These are phyloP conservation scores for Diplodia sapinea DNA, from an alignment of 2,329 filamentous ascomycete genomes.

Conservation along the genomic window DNA sequence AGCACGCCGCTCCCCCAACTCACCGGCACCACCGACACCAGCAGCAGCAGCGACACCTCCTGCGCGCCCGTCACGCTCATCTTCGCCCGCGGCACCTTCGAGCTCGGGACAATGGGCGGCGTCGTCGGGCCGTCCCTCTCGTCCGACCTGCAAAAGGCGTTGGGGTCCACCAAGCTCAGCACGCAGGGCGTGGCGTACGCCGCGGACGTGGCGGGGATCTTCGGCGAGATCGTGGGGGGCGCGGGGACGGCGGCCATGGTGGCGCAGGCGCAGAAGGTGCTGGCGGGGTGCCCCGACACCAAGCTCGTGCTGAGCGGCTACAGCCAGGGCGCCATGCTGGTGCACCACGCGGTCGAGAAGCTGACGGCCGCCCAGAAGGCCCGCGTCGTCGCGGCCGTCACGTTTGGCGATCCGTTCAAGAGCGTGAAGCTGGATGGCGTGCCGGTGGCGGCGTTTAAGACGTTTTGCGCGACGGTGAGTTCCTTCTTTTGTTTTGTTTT, in stretches of 20 bases:
- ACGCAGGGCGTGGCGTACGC: constrained; percentile 63
- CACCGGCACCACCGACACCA: constrained; percentile 38
- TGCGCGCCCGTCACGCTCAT: constrained; percentile 53
- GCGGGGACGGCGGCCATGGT: constrained; percentile 48
- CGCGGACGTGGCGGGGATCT: constrained; percentile 48
- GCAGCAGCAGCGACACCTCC: constrained; percentile 32
- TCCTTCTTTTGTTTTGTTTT: too few relatives aligned
- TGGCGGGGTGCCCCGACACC: constrained; percentile 52
- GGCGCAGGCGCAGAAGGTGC: constrained; percentile 47
- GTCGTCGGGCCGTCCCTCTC: constrained; percentile 60
- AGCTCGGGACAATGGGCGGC: constrained; percentile 59
- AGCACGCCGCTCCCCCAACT: neutral
- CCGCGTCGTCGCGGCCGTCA: constrained; percentile 38
- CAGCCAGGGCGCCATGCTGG: constrained; percentile 44
- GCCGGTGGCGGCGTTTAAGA: constrained; percentile 14
- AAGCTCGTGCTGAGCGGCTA: constrained; percentile 57
- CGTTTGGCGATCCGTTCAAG: constrained; percentile 47
- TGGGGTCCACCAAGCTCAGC: constrained; percentile 52
- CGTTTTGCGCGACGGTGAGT: constrained; percentile 26
- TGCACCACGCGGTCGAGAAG: constrained; percentile 34
- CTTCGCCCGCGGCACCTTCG: constrained; percentile 63
- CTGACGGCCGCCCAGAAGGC: neutral
- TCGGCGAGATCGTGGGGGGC: constrained; percentile 17
- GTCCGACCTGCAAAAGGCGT: constrained; percentile 49
- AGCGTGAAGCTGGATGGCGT: constrained; percentile 10